phyloP scores from a whole-genome alignment of 116 monocot genomes.

The Posidonia oceanica region DNA sequence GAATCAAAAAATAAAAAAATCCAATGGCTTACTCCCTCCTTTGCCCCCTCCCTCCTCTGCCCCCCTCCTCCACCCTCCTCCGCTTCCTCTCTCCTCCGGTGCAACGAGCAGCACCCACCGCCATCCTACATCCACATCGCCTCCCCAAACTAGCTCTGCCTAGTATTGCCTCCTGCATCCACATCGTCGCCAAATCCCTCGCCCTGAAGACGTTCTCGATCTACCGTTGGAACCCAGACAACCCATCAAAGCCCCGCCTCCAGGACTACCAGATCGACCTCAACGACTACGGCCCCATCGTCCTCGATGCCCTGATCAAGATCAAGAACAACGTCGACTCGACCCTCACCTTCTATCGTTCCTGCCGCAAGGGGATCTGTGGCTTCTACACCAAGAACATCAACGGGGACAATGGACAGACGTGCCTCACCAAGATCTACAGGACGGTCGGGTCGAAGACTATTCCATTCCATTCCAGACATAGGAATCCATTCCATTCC shows the following conservation, averaged over 20 bases:
- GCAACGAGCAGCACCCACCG: no score
- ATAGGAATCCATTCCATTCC: no score
- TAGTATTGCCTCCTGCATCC: no score
- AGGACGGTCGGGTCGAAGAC: no score
- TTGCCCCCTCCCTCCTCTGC: no score
- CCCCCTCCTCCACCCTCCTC: no score
- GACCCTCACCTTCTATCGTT: constrained; percentile 67
- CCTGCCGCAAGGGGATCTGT: constrained; percentile 94
- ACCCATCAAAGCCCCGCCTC: constrained; percentile 49
- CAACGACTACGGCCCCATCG: constrained; percentile 80
- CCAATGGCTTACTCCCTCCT: no score
- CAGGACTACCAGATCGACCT: constrained; percentile 77
- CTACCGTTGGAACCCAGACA: constrained; percentile 80
- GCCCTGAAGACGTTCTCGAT: constrained; percentile 69
- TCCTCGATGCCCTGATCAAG: constrained; percentile 91
- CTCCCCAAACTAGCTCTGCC: no score
- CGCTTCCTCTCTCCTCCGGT: no score
- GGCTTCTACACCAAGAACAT: constrained; percentile 93
- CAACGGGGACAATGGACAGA: constrained; percentile 81
- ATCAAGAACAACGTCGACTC: constrained; percentile 91
- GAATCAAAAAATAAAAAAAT: no score
- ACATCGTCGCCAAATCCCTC: constrained; percentile 12
- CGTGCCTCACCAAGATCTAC: constrained; percentile 83
- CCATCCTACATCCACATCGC: no score
- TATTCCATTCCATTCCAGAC: no score